phyloP scores from a whole-genome alignment of 495 filamentous ascomycete species.

The Trichoderma gamsii region DNA sequence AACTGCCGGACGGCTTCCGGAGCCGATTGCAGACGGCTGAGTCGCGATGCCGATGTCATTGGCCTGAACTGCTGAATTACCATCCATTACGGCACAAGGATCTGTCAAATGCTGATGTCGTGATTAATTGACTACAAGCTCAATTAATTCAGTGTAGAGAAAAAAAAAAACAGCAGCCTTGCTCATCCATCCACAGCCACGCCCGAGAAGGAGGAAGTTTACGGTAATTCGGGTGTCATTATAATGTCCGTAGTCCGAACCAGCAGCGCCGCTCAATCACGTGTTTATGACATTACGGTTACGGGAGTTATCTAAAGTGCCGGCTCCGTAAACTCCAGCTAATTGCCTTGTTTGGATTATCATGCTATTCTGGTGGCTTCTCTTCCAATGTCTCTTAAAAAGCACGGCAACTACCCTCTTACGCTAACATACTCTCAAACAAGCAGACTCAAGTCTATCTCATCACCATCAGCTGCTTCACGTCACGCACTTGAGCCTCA shows the following conservation, averaged over 20 bases:
- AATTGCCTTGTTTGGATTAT: not conserved
- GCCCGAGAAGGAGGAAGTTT: not conserved
- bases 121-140: too few relatives aligned
- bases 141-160: not conserved
- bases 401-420: not conserved
- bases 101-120: not conserved
- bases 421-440: not conserved
- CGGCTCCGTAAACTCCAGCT: not conserved
- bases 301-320: not conserved
- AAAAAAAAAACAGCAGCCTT: not conserved
- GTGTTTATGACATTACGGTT: not conserved
- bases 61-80: not conserved
- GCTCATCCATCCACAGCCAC: not conserved
- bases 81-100: not conserved
- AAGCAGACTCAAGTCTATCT: too few relatives aligned
- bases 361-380: too few relatives aligned
- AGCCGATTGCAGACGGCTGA: not conserved
- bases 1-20: not conserved
- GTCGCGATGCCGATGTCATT: not conserved
- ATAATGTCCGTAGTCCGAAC: slow-evolving; percentile 2
- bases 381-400: too few relatives aligned
- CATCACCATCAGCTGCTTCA: not conserved
- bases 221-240: not conserved
- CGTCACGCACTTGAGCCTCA: too few relatives aligned
- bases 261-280: not conserved